Evolutionary conservation across 768 basidiomycete species (phyloP).

Genomic region (Suillus occidentalis): DNA sequence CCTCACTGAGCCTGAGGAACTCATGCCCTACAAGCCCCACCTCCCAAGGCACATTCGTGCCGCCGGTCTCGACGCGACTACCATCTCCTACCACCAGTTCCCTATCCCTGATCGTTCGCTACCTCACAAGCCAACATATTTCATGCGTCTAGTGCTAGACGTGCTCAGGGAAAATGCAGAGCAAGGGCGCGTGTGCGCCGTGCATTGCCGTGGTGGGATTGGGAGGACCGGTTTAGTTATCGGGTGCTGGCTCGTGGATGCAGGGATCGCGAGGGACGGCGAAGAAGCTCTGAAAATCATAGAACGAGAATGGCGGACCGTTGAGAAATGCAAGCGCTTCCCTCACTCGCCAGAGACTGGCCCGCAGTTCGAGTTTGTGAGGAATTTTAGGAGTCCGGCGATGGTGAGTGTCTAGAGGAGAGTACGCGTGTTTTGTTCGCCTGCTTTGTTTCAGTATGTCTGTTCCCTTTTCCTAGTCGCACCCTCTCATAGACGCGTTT

Average conservation of each 20-base stretch:
- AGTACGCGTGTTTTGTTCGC: neutral
- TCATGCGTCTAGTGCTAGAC: constrained; percentile 58
- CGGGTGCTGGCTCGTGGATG: constrained; percentile 78
- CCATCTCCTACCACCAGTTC: constrained; percentile 76
- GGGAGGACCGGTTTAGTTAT: constrained; percentile 64
- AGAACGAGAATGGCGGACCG: constrained; percentile 68
- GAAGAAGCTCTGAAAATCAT: constrained; percentile 64
- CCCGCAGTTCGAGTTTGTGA: constrained; percentile 74
- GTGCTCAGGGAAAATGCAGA: constrained; percentile 60
- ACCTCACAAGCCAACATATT: constrained; percentile 52
- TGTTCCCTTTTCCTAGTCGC: neutral
- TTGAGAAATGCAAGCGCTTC: constrained; percentile 76
- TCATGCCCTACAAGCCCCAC: constrained; percentile 60
- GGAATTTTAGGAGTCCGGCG: constrained; percentile 41
- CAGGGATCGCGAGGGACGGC: constrained; percentile 59
- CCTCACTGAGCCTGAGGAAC: constrained; percentile 79
- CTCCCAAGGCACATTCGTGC: constrained; percentile 53
- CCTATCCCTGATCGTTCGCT: constrained; percentile 73
- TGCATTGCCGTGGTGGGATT: constrained; percentile 80
- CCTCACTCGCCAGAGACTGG: constrained; percentile 81
- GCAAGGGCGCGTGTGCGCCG: constrained; percentile 62
- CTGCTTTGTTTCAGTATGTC: neutral
- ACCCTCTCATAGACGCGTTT: neutral
- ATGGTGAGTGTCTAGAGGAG: neutral
- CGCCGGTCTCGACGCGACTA: constrained; percentile 52